Percentiles rank a stretch among this genome's conserved stretches.
phyloP scores from a whole-genome alignment of 495 filamentous ascomycete species.

The Aeminium ludgeri region DNA sequence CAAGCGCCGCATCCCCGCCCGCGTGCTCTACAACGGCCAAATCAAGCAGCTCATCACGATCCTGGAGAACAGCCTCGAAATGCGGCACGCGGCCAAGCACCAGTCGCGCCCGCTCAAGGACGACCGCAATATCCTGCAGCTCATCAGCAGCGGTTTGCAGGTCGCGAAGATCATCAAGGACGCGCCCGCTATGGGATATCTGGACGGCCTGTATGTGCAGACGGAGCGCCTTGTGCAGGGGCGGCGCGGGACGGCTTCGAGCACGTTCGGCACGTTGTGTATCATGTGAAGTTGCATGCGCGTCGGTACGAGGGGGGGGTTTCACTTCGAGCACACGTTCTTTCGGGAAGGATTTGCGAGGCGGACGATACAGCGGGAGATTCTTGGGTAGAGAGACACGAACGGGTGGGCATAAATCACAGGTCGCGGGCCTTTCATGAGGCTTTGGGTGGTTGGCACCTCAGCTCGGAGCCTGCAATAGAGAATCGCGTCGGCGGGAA shows the following conservation, averaged over 20 bases:
- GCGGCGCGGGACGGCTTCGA: conserved; percentile 23
- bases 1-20: conserved; percentile 65
- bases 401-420: no score
- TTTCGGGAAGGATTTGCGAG: not conserved
- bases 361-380: not conserved
- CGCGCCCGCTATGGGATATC: conserved; percentile 58
- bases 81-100: conserved; percentile 62
- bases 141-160: conserved; percentile 71
- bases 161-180: conserved; percentile 77
- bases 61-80: conserved; percentile 18
- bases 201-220: conserved; percentile 52
- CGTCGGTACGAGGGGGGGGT: not conserved
- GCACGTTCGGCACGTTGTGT: not conserved
- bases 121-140: conserved; percentile 73
- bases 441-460: no score
- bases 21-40: conserved; percentile 71
- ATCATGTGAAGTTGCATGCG: not conserved
- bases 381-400: not conserved
- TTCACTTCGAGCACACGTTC: not conserved
- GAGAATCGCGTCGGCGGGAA: no score
- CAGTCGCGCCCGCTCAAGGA: conserved; percentile 73
- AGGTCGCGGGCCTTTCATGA: no score
- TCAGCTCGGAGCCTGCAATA: no score
- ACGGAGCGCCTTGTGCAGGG: conserved; percentile 64
- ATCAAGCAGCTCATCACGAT: conserved; percentile 32